Conservation (phyloP, 106 monocot genomes). For the Chionographis japonica region DNA sequence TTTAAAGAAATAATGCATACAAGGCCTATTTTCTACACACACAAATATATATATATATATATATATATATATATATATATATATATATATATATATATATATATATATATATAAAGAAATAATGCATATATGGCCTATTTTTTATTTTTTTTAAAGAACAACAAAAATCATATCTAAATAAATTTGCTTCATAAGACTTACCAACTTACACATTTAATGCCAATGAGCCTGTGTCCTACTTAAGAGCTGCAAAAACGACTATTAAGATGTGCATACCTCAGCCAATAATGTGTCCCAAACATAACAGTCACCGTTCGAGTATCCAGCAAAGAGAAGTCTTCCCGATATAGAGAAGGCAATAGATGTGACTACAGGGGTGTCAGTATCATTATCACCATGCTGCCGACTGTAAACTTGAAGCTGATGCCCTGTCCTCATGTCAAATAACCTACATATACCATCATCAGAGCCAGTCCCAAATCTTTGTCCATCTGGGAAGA, state of each 20-base stretch:
- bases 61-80: no score
- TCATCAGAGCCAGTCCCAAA: constrained; percentile 98
- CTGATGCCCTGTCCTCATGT: constrained; percentile 91
- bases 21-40: no score
- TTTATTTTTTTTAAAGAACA: no score
- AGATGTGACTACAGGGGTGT: constrained; percentile 56
- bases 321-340: constrained; percentile 93
- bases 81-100: no score
- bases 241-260: not conserved
- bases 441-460: constrained; percentile 85
- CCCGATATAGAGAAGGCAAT: constrained; percentile 94
- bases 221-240: no score
- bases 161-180: no score
- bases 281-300: constrained; percentile 94
- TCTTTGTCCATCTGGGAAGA: constrained; percentile 95
- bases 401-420: constrained; percentile 73
- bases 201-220: no score
- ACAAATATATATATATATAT: no score
- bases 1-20: no score
- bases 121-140: no score
- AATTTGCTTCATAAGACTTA: no score
- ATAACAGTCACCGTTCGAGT: constrained; percentile 92
- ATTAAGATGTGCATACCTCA: constrained; percentile 44
- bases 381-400: constrained; percentile 33
- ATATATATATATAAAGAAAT: no score